Percentiles rank a stretch among this genome's conserved stretches.
phyloP scores from a whole-genome alignment of 2,329 filamentous ascomycete genomes.

The Tolypocladium pustulatum region DNA sequence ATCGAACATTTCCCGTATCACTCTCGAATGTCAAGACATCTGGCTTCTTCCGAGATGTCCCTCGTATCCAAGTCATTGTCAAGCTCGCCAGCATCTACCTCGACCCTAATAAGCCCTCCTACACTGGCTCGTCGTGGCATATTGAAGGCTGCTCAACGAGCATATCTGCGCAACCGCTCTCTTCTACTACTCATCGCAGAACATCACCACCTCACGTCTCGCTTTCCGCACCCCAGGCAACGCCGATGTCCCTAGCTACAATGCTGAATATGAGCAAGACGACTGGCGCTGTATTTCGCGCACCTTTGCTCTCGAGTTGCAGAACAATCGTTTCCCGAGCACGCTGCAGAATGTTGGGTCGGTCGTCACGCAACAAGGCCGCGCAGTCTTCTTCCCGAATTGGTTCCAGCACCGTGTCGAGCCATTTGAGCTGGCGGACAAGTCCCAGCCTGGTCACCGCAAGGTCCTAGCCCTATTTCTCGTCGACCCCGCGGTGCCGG shows the following conservation, averaged over 20 bases:
- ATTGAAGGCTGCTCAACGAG: constrained; percentile 49
- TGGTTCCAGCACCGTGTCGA: constrained; percentile 39
- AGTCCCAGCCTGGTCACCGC: constrained; percentile 41
- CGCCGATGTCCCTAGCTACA: constrained; percentile 11
- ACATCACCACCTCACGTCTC: constrained; percentile 42
- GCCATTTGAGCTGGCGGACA: constrained; percentile 41
- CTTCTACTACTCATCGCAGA: constrained; percentile 52
- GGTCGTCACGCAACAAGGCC: constrained; percentile 33
- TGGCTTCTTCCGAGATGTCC: constrained; percentile 16
- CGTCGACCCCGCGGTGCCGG: constrained; percentile 40
- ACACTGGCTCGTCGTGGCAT: constrained; percentile 44
- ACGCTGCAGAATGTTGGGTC: constrained; percentile 30
- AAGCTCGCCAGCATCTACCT: constrained; percentile 53
- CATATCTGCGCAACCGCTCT: constrained; percentile 53
- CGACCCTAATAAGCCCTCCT: constrained; percentile 44
- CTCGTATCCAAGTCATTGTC: constrained; percentile 48
- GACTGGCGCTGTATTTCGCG: constrained; percentile 21
- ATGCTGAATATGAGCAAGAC: constrained; percentile 19
- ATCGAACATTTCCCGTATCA: background rate
- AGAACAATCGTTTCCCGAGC: constrained; percentile 1
- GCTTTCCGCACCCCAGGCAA: constrained; percentile 35
- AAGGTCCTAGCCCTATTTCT: constrained; percentile 51
- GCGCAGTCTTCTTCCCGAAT: constrained; percentile 47
- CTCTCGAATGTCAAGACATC: constrained; percentile 12
- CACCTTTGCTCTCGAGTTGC: constrained; percentile 21